Percentiles rank a stretch among this genome's conserved stretches.
Evolutionary conservation across 2,329 filamentous ascomycete species (phyloP).

Genomic region (Diaporthe velutina): DNA sequence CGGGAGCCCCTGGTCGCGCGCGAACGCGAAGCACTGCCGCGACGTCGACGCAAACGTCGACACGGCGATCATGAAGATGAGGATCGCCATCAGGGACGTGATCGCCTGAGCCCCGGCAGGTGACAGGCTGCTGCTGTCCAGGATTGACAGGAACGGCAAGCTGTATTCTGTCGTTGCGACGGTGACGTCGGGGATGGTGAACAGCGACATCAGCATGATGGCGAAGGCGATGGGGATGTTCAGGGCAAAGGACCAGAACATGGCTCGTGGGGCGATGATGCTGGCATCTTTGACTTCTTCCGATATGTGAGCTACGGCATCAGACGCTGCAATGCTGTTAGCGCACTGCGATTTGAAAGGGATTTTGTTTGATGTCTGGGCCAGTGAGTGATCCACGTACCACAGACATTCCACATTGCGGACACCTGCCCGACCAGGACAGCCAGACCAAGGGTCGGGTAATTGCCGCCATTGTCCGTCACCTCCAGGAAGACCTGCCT

Average conservation of each 20-base stretch:
- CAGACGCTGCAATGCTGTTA: conserved; percentile 36
- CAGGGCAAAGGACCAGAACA: conserved; percentile 49
- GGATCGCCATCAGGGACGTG: conserved; percentile 61
- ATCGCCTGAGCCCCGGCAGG: conserved; percentile 53
- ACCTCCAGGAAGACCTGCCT: conserved; percentile 48
- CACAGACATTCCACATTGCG: conserved; percentile 18
- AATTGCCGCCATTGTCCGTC: conserved; percentile 46
- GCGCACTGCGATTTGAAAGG: conserved; percentile 49
- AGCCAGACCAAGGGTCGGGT: conserved; percentile 49
- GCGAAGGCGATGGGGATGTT: conserved; percentile 50
- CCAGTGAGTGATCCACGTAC: conserved; percentile 45
- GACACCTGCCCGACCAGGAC: conserved; percentile 49
- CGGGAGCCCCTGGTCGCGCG: conserved; percentile 58
- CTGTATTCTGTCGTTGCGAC: conserved; percentile 64
- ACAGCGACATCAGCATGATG: conserved; percentile 9
- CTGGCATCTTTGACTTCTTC: conserved; percentile 48
- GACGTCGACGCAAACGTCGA: conserved; percentile 69
- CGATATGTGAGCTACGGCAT: conserved; percentile 48
- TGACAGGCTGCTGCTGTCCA: conserved; percentile 60
- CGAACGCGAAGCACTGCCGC: conserved; percentile 69
- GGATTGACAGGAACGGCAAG: conserved; percentile 70
- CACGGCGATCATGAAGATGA: conserved; percentile 64
- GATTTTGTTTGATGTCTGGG: conserved; percentile 35
- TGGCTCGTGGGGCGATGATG: conserved; percentile 47
- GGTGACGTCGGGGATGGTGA: conserved; percentile 8